Base-by-base conservation (phyloP, 139 green algal species). In the Chlamydomonas sphaeroides region DNA sequence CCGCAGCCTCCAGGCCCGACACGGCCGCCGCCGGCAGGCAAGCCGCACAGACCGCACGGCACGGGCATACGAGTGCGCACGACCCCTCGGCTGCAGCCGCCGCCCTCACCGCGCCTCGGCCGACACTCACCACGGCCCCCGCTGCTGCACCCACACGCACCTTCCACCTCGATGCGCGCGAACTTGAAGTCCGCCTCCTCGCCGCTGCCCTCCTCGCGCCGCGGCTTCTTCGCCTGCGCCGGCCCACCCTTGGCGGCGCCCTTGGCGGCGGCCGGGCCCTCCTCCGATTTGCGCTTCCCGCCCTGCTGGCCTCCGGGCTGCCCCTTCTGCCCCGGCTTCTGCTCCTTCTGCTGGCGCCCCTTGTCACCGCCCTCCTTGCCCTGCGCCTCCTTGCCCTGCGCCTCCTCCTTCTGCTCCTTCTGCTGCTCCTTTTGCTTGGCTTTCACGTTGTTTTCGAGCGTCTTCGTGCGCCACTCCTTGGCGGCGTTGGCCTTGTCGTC, bases 391-490 rank as follows among this genome's bases (percentile, higher is more conserved):
- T 78, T 78, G 5, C 21, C 10, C 11, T 71, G 65, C 26, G 56
- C 56, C 21, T 80, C 38, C 49, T 57, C 49, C 65, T 83, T 61
- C 42, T 80, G 57, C 57, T 88, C 80, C 42, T 84, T 71, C 53
- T 68, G 35, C 71, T 88, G 80, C 76, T 89, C 62, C 65, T 89
- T 62, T 7, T 81, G 69, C 26, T 89, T 78, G 36, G 84, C 66
- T 39, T 84, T 81, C 2, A 38, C 86, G 35, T 89, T 88, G 28
- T 66, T 36, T 28, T 70, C 5, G 32, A 87, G 78, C 33, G 85
- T 65, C 45, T 87, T 78, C 69, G 90, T 51, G 33, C 62, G 79
- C 90, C 84, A 89, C 56, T 91, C 77, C 80, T 90, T 90, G 36
- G 86, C 86, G 36, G 85, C 20, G 26, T 28, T 32, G 25, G 77